Conservation (phyloP, 2,329 filamentous ascomycete genomes). For the Aspergillus unguis region DNA sequence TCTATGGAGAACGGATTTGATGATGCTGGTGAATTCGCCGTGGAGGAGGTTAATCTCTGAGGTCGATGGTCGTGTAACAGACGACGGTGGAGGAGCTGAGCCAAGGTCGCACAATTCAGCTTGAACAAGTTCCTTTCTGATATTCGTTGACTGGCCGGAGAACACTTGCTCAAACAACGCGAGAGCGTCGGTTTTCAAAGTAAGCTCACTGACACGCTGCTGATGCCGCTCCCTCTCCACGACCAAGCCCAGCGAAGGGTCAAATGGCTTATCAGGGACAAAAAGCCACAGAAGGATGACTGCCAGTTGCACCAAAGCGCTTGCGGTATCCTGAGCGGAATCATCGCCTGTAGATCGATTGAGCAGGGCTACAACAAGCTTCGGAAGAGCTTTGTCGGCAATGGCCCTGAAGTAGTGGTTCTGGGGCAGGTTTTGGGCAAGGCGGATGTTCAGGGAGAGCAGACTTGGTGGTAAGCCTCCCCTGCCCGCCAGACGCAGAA, state of each 20-base stretch:
- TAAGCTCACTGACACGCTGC: slow-evolving; percentile 56
- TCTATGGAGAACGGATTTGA: slow-evolving; percentile 59
- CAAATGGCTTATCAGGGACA: slow-evolving; percentile 80
- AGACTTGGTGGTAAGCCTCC: slow-evolving; percentile 17
- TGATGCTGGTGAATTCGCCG: slow-evolving; percentile 74
- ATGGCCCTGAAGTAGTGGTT: slow-evolving; percentile 38
- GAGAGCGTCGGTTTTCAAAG: slow-evolving; percentile 58
- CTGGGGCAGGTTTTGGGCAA: slow-evolving; percentile 21
- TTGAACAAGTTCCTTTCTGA: slow-evolving; percentile 63
- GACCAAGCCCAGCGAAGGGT: slow-evolving; percentile 63
- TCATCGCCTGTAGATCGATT: slow-evolving; percentile 15
- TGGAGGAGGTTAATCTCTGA: slow-evolving; percentile 72
- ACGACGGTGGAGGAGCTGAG: slow-evolving; percentile 60
- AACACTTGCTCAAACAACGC: slow-evolving; percentile 63
- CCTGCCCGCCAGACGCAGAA: slow-evolving; percentile 25
- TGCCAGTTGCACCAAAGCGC: slow-evolving; percentile 74
- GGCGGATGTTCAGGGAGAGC: slow-evolving; percentile 13
- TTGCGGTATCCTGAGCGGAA: slow-evolving; percentile 42
- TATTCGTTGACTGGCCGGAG: slow-evolving; percentile 64
- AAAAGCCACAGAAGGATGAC: slow-evolving; percentile 73
- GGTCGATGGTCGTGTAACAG: slow-evolving; percentile 67
- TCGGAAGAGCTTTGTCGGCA: slow-evolving; percentile 28
- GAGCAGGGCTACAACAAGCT: slow-evolving; percentile 26
- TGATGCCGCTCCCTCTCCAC: slow-evolving; percentile 62
- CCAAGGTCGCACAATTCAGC: slow-evolving; percentile 63